Evolutionary conservation across 805 yeast species (phyloP).

Genomic region (Teunomyces barrocoloradensis): DNA sequence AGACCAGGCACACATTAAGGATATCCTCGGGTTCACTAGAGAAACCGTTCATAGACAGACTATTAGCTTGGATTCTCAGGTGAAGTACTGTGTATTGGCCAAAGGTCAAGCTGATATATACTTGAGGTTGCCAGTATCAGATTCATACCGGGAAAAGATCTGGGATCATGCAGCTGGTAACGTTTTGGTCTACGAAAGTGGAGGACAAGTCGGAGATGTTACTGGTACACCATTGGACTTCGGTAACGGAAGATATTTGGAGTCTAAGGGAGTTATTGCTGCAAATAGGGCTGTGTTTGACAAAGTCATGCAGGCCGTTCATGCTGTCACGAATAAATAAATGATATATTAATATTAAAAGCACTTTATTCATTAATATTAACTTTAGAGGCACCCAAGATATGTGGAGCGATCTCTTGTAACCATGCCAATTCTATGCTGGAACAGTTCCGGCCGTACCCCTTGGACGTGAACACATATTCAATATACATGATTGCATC

Average conservation of each 20-base stretch:
- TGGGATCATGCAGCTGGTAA: conserved; percentile 99
- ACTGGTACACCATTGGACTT: conserved; percentile 73
- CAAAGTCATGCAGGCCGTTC: conserved; percentile 49
- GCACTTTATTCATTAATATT: conserved; percentile 21
- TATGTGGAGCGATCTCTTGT: conserved; percentile 73
- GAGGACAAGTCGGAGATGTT: conserved; percentile 88
- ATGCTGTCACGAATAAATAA: conserved; percentile 18
- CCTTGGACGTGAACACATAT: conserved; percentile 88
- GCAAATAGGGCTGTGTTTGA: conserved; percentile 51
- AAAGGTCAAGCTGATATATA: conserved; percentile 92
- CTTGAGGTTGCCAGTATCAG: conserved; percentile 77
- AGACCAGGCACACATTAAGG: conserved; percentile 75
- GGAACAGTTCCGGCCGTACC: conserved; percentile 88
- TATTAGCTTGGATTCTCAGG: conserved; percentile 91
- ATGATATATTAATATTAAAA: not conserved
- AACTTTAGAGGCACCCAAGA: conserved; percentile 44
- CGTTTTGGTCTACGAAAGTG: conserved; percentile 81
- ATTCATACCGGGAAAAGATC: conserved; percentile 82
- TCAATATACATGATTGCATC: conserved; percentile 95
- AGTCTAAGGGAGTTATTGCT: conserved; percentile 93
- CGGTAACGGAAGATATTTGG: conserved; percentile 77
- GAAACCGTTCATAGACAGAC: conserved; percentile 60
- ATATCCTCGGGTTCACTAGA: conserved; percentile 40
- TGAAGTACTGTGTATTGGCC: conserved; percentile 88
- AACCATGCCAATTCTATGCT: conserved; percentile 81